These are phyloP conservation scores for Lichtheimia hyalospora DNA, from an alignment of 371 early-diverging fungal genomes.

Conservation along the genomic window DNA sequence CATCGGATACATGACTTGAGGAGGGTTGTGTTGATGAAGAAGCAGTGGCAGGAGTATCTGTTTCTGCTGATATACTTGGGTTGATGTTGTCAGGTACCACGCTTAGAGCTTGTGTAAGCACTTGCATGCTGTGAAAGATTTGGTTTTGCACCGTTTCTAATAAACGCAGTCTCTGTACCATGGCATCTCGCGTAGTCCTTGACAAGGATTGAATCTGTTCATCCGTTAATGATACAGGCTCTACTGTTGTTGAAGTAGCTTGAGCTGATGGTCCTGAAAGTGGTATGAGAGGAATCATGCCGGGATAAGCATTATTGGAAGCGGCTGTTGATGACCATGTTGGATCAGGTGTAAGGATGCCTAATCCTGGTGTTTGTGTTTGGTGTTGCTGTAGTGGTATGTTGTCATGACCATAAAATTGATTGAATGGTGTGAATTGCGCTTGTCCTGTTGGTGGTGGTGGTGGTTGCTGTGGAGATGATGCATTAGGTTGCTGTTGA, in stretches of 20 bases:
- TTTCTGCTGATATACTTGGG: neutral
- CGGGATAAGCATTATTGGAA: slow-evolving; percentile 12
- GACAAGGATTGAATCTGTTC: slow-evolving; percentile 58
- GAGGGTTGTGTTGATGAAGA: neutral
- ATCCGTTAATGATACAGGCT: slow-evolving; percentile 53
- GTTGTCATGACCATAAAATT: neutral
- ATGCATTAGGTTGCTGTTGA: too few relatives aligned
- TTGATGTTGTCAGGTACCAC: slow-evolving; percentile 31
- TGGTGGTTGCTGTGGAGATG: slow-evolving; percentile 11
- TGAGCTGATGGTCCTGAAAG: slow-evolving; percentile 6
- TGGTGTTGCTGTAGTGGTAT: slow-evolving; percentile 4
- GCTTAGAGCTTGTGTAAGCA: slow-evolving; percentile 56
- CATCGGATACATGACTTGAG: too few relatives aligned
- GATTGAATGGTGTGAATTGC: slow-evolving; percentile 11
- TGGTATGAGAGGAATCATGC: slow-evolving; percentile 36
- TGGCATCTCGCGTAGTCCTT: slow-evolving; percentile 54
- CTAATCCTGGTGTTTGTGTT: slow-evolving; percentile 11
- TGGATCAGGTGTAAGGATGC: slow-evolving; percentile 5
- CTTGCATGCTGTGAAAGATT: slow-evolving; percentile 58
- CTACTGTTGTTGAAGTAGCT: slow-evolving; percentile 3
- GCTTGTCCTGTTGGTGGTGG: slow-evolving; percentile 19
- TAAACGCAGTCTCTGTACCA: slow-evolving; percentile 57
- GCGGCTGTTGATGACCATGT: slow-evolving; percentile 1
- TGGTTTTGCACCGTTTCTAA: slow-evolving; percentile 64
- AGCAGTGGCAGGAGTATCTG: too few relatives aligned